These are phyloP conservation scores for Fraxinus xanthoxyloides DNA, from an alignment of 305 asterid genomes.

Conservation along the genomic window DNA sequence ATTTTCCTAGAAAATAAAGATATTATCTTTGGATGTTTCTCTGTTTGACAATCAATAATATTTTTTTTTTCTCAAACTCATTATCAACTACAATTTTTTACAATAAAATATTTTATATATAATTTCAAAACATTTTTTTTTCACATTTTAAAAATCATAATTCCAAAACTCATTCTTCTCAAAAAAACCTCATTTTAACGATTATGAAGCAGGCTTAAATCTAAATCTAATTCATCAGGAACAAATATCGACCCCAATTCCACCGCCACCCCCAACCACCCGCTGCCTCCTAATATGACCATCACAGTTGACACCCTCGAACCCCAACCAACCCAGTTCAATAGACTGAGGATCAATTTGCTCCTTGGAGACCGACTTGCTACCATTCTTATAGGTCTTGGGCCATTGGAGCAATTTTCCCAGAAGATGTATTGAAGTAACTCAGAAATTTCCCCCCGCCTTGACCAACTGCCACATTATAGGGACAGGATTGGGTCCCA, in stretches of 20 bases:
- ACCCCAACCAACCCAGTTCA: neutral
- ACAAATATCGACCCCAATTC: neutral
- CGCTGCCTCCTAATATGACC: neutral
- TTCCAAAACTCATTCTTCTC: neutral
- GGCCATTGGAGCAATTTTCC: neutral
- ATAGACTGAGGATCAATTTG: neutral
- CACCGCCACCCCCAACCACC: neutral
- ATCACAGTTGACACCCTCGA: neutral
- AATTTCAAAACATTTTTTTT: no score
- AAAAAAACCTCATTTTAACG: neutral
- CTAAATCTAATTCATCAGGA: neutral
- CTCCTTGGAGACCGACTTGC: neutral
- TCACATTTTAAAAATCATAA: neutral
- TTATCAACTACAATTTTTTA: no score
- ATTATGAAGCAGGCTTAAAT: neutral
- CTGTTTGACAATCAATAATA: neutral
- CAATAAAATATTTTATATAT: no score
- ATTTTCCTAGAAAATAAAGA: neutral
- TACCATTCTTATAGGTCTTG: neutral
- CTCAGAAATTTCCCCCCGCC: neutral
- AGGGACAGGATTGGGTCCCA: slow-evolving; percentile 27
- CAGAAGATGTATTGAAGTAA: neutral
- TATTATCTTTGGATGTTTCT: neutral
- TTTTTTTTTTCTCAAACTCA: no score
- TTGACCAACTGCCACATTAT: slow-evolving; percentile 33